These are phyloP conservation scores for Epichloe coenophiala DNA, from an alignment of 2,329 filamentous ascomycete species.

Conservation along the genomic window DNA sequence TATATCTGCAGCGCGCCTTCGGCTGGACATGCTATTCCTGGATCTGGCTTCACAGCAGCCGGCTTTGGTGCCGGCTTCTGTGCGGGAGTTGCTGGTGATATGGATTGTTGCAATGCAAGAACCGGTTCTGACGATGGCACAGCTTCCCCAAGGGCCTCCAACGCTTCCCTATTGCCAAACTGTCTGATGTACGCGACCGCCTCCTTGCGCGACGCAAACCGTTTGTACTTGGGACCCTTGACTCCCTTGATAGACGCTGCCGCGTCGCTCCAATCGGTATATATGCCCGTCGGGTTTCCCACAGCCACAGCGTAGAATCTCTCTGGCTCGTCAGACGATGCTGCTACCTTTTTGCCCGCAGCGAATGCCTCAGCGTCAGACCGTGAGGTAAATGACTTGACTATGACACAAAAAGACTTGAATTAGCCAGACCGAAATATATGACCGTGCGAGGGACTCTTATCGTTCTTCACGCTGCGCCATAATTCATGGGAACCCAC, in stretches of 20 bases:
- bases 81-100: conserved; percentile 6
- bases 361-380: conserved; percentile 72
- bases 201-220: conserved; percentile 53
- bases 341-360: conserved; percentile 38
- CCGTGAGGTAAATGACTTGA: conserved; percentile 63
- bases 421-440: background rate
- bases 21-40: conserved; percentile 1
- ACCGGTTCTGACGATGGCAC: conserved; percentile 6
- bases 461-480: background rate
- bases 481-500: conserved; percentile 19
- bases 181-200: conserved; percentile 62
- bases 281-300: conserved; percentile 45
- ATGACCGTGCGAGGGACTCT: background rate
- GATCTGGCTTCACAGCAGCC: background rate
- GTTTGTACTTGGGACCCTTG: conserved; percentile 56
- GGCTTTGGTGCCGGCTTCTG: conserved; percentile 13
- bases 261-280: conserved; percentile 53
- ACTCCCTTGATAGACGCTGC: conserved; percentile 61
- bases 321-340: conserved; percentile 26
- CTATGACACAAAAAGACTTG: conserved; percentile 26
- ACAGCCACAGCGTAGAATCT: conserved; percentile 49
- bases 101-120: conserved; percentile 8
- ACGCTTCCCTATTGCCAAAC: conserved; percentile 30
- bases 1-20: conserved; percentile 30
- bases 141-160: conserved; percentile 25